Conservation (phyloP, 495 filamentous ascomycete genomes). For the Lasiosphaeria miniovina region DNA sequence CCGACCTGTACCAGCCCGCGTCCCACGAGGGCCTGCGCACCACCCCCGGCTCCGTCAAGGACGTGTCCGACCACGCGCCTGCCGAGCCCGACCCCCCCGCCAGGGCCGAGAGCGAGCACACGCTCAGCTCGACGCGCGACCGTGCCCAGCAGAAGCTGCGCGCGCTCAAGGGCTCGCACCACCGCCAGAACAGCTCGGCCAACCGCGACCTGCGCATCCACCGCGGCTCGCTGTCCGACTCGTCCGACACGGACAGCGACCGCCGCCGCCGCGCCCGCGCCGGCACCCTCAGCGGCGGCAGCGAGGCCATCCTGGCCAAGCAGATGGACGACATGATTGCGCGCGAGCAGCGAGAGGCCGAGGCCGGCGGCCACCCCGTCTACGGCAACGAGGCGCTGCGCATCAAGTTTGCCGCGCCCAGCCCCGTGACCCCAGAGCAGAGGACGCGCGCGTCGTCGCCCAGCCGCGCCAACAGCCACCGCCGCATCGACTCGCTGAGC, state of each 20-base stretch:
- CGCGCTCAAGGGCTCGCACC: constrained; percentile 46
- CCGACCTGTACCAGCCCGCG: constrained; percentile 22
- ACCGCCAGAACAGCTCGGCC: constrained; percentile 40
- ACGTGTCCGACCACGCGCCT: constrained; percentile 14
- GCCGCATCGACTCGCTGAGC: constrained; percentile 30
- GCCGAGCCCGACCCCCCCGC: constrained; percentile 12
- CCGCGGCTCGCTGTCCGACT: constrained; percentile 43
- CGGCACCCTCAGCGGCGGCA: constrained; percentile 36
- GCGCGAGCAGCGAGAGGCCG: constrained; percentile 44
- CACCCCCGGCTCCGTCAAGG: constrained; percentile 27
- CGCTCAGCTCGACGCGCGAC: constrained; percentile 36
- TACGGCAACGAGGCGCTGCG: constrained; percentile 29
- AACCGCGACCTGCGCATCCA: constrained; percentile 40
- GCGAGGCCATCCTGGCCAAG: constrained; percentile 59
- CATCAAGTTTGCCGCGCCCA: constrained; percentile 30
- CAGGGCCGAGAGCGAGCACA: constrained; percentile 31
- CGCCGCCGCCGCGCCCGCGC: constrained; percentile 34
- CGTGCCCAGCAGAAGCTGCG: constrained; percentile 49
- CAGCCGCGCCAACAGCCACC: constrained; percentile 21
- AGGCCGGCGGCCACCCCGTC: constrained; percentile 17
- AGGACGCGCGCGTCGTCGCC: constrained; percentile 18
- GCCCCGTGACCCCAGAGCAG: constrained; percentile 31
- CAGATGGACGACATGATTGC: constrained; percentile 66
- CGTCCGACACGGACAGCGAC: constrained; percentile 47
- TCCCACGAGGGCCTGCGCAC: constrained; percentile 19